These are phyloP conservation scores for Phialocephala sp. DNA, from an alignment of 2,329 filamentous ascomycete genomes.

Conservation along the genomic window DNA sequence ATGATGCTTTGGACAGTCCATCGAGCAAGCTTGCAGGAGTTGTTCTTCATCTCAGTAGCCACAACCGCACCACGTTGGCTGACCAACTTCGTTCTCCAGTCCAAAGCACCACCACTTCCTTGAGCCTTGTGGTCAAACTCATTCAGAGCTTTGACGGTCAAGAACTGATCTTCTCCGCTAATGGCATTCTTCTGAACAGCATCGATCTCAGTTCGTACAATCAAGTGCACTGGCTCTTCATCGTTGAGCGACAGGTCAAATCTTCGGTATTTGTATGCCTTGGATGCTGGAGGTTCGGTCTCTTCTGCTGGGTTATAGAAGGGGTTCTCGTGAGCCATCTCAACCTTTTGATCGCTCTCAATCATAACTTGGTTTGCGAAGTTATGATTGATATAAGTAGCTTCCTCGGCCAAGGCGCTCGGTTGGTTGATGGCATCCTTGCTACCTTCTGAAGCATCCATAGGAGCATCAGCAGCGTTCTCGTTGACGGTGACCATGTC, in stretches of 20 bases:
- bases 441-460: conserved; percentile 89
- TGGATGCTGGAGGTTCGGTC: conserved; percentile 90
- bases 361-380: conserved; percentile 94
- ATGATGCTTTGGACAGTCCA: conserved; percentile 98
- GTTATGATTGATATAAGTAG: conserved; percentile 99
- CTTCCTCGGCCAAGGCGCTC: conserved; percentile 90
- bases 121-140: conserved; percentile 99
- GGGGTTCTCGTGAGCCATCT: conserved; percentile 89
- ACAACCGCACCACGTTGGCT: conserved; percentile 96
- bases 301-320: conserved; percentile 97
- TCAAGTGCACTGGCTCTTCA: conserved; percentile 89
- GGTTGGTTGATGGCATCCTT: conserved; percentile 96
- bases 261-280: conserved; percentile 97
- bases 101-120: conserved; percentile 90
- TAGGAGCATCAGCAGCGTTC: conserved; percentile 92
- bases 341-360: conserved; percentile 81
- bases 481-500: conserved; percentile 99
- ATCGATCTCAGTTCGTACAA: conserved; percentile 95
- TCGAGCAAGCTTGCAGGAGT: conserved; percentile 96
- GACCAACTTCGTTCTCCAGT: conserved; percentile 95
- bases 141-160: conserved; percentile 95
- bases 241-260: conserved; percentile 92
- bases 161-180: conserved; percentile 86
- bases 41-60: conserved; percentile 99
- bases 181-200: conserved; percentile 95